Evolutionary conservation across 129 eudicot genomes (phyloP).

Genomic region (Scalesia atractyloides): DNA sequence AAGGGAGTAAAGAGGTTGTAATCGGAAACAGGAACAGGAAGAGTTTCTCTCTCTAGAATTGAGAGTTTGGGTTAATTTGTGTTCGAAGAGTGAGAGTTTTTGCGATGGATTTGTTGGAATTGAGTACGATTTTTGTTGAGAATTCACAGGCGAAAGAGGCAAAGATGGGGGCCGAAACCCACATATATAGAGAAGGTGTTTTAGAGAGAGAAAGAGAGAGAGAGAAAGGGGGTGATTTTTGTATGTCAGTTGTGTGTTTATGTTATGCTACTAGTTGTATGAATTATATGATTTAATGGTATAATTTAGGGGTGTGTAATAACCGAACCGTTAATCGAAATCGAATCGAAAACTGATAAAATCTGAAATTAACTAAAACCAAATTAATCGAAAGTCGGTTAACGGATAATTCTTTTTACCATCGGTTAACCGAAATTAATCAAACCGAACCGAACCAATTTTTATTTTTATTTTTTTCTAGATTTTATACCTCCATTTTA

Average conservation of each 20-base stretch:
- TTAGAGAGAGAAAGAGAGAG: slow-evolving; percentile 22
- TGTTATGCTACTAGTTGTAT: not conserved
- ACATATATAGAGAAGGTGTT: slow-evolving; percentile 29
- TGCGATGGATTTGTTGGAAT: slow-evolving; percentile 24
- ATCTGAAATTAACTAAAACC: too few species aligned
- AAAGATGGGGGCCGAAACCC: slow-evolving; percentile 39
- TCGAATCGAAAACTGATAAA: too few species aligned
- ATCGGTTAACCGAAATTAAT: too few species aligned
- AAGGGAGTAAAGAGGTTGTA: slow-evolving; percentile 8
- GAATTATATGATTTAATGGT: too few species aligned
- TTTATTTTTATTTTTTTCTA: too few species aligned
- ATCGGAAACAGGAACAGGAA: slow-evolving; percentile 21
- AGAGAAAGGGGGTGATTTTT: slow-evolving; percentile 13
- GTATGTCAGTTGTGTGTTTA: not conserved
- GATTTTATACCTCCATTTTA: too few species aligned
- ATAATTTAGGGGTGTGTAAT: too few species aligned
- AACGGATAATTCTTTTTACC: too few species aligned
- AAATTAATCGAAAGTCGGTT: too few species aligned
- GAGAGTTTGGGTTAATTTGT: slow-evolving; percentile 16
- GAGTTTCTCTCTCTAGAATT: slow-evolving; percentile 29
- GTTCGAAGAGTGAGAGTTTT: slow-evolving; percentile 28
- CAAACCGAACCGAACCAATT: too few species aligned
- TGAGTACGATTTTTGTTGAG: slow-evolving; percentile 18
- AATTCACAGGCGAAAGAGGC: slow-evolving; percentile 39
- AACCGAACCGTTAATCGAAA: too few species aligned